These are phyloP conservation scores for Zostera marina DNA, from an alignment of 116 monocot species.

Conservation along the genomic window DNA sequence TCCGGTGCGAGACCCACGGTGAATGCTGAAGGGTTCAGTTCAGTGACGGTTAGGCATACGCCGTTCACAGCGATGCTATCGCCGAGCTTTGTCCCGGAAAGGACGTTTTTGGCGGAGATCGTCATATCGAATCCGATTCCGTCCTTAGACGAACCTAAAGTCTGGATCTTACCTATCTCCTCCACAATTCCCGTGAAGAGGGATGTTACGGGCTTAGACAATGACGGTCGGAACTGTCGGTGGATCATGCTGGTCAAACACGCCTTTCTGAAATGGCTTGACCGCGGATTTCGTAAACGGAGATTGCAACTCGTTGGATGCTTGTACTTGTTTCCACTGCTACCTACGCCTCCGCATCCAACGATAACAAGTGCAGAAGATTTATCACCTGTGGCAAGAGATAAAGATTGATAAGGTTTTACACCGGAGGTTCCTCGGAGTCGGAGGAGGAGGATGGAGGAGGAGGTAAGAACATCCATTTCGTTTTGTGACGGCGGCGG, in stretches of 20 bases:
- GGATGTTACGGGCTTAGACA: not conserved
- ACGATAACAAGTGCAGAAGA: too few relatives aligned
- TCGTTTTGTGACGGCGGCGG: too few relatives aligned
- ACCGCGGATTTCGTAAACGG: not conserved
- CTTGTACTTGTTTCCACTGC: not conserved
- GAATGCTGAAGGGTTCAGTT: slow-evolving; percentile 39
- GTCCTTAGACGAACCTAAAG: slow-evolving; percentile 29
- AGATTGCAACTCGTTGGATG: not conserved
- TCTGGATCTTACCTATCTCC: slow-evolving; percentile 55
- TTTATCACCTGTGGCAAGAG: too few relatives aligned
- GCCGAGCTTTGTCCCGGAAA: slow-evolving; percentile 51
- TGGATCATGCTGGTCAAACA: not conserved
- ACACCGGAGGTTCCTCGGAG: too few relatives aligned
- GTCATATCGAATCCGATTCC: slow-evolving; percentile 37
- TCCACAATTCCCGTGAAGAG: slow-evolving; percentile 98
- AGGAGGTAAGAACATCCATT: too few relatives aligned
- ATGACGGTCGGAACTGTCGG: not conserved
- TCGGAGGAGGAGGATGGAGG: too few relatives aligned
- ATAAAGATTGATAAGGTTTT: too few relatives aligned
- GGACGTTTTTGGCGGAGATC: slow-evolving; percentile 43
- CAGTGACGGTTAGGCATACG: slow-evolving; percentile 80
- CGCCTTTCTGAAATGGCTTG: not conserved
- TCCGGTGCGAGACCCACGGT: slow-evolving; percentile 76
- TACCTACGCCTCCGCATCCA: too few relatives aligned
- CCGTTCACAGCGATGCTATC: slow-evolving; percentile 88